Percentiles rank a stretch among this genome's conserved stretches.
Conservation (phyloP, 257 asterid genomes). For the Petrea volubilis region DNA sequence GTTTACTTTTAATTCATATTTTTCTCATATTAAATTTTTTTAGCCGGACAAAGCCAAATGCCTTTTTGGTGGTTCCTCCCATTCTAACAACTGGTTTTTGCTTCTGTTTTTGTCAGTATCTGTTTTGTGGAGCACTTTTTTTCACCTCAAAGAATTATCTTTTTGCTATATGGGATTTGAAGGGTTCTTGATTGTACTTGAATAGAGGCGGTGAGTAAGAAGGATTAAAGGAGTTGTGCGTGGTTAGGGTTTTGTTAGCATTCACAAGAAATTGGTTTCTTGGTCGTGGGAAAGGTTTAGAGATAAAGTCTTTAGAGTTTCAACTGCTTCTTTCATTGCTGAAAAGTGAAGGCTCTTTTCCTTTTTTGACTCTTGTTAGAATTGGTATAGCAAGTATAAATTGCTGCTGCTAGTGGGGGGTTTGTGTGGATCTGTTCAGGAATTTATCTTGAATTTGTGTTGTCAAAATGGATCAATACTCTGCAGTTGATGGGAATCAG, state of each 20-base stretch:
- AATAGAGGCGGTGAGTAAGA: conserved; percentile 26
- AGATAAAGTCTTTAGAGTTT: conserved; percentile 17
- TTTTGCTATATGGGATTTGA: background rate
- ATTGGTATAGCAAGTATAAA: conserved; percentile 16
- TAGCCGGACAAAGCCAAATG: conserved; percentile 17
- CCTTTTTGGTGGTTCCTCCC: no score
- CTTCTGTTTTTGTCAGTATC: no score
- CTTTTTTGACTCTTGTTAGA: background rate
- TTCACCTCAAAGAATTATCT: no score
- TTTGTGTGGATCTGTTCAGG: conserved; percentile 14
- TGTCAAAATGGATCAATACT: conserved; percentile 61
- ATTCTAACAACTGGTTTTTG: no score
- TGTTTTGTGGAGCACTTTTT: no score
- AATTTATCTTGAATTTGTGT: conserved; percentile 19
- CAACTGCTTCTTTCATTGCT: conserved; percentile 46
- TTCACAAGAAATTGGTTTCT: conserved; percentile 59
- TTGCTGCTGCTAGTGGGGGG: background rate
- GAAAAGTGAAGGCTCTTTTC: no score
- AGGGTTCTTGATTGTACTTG: conserved; percentile 18
- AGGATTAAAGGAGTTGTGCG: conserved; percentile 28
- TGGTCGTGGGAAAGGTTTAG: conserved; percentile 51
- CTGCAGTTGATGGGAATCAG: conserved; percentile 39
- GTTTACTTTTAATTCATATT: conserved; percentile 9
- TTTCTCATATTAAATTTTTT: conserved; percentile 8
- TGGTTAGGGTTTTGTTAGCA: conserved; percentile 52